Evolutionary conservation across 805 yeast genomes (phyloP), one percentile per base, ranked within the genome.

Genomic region (Candida alai): DNA sequence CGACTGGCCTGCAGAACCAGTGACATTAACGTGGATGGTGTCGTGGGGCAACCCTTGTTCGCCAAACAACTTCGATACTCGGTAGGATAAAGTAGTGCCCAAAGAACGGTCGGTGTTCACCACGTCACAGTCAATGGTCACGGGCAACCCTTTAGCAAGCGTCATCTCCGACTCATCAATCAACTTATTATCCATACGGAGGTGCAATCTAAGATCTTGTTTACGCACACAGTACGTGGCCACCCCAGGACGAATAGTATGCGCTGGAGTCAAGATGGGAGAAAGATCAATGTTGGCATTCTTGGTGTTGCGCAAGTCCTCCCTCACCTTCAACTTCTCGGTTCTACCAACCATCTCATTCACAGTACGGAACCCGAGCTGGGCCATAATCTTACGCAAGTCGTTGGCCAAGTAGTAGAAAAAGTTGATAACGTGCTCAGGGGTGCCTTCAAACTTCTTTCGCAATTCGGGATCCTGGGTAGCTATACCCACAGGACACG

Each of bases 291-390:
- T 75, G 68, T 85, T 85, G 32, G 88, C 85, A 43, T 90, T 87
- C 77, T 93, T 93, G 42, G 90, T 80, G 54, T 80, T 84, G 54
- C 94, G 77, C 56, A 81, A 66, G 52, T 86, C 89, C 42, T 86
- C 95, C 49, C 95, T 74, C 35, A 88, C 93, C 51, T 65, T 72
- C 54, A 90, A 76, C 62, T 80, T 85, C 68, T 90, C 98, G 32
- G 97, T 87, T 60, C 83, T 88, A 53, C 98, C 98, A 50, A 90
- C 89, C 98, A 90, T 90, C 70, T 93, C 98, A 60, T 87, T 90
- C 58, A 90, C 78, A 35, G 95, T 86, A 58, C 97, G 77, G 79
- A 82, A 93, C 37, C 98, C 98, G 44, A 90, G 77, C 54, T 79
- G 76, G 27, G 98, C 96, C 98, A 90, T 90, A 51, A 85, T 82